Evolutionary conservation across 306 rosid genomes (phyloP).

Genomic region (Prunus persica): DNA sequence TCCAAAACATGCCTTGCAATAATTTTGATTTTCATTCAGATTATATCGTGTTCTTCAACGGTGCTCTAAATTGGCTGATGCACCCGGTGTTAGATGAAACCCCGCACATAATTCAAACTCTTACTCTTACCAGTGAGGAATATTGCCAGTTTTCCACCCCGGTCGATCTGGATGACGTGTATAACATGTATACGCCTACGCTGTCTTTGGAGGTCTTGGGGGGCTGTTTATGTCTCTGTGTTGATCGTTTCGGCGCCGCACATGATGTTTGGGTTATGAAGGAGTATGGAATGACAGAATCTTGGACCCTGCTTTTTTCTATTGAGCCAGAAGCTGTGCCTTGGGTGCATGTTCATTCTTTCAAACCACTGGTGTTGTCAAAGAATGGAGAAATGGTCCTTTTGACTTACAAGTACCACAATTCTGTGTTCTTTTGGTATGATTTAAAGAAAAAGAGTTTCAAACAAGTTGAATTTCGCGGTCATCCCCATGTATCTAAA

Average conservation of each 20-base stretch:
- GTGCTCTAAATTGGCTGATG: neutral
- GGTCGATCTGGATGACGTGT: neutral
- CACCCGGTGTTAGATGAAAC: neutral
- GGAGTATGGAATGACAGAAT: neutral
- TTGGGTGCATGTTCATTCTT: neutral
- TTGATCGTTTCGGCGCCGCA: too few relatives aligned
- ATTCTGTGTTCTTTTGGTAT: neutral
- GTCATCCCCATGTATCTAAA: neutral
- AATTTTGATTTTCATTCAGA: neutral
- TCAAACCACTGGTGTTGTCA: neutral
- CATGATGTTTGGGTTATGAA: neutral
- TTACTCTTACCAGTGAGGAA: neutral
- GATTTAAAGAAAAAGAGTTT: neutral
- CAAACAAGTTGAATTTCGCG: neutral
- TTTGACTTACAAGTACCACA: fast-evolving
- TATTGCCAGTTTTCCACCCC: neutral
- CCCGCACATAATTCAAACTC: neutral
- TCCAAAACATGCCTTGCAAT: neutral
- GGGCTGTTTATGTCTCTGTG: neutral
- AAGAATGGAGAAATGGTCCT: neutral
- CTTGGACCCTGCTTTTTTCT: neutral
- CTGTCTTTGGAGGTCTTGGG: neutral
- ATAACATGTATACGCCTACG: too few relatives aligned
- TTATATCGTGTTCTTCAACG: neutral
- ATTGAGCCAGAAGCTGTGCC: neutral